Evolutionary conservation across 1,284 basidiomycete genomes (phyloP), one percentile per base, ranked within the genome.

Genomic region (Farysia itapuensis): DNA sequence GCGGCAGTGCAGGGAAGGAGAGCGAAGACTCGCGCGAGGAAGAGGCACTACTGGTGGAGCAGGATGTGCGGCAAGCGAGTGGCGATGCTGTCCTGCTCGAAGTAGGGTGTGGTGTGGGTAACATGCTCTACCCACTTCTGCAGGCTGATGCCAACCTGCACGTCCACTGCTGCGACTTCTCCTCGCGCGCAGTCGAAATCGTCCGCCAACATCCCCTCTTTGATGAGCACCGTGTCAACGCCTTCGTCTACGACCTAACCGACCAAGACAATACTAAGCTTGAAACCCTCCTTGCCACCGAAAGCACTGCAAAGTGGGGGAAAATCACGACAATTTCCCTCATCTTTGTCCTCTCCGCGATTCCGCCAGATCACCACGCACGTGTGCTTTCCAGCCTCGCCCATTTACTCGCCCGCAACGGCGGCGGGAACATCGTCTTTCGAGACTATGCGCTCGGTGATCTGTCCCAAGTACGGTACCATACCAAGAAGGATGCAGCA

Each of bases 391-490:
- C 22, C 18, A 26, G 28, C 14, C 44, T 61, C 7, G 38, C 35
- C 25, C 13, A 15, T 5, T 30, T 61, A 2, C 2, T 4, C 2
- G 25, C 31, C 33, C 38, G 36, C 0, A 15, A 36, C 2, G 16
- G 36, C 1, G 59, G 59, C 12, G 53, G 58, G 0, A 47, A 64
- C 4, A 48, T 79, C 3, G 39, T 77, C 13, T 72, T 79, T 32
- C 48, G 78, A 12, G 78, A 79, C 60, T 79, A 78, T 44, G 76
- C 75, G 0, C 60, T 66, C 6, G 70, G 72, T 31, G 78, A 79
- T 34, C 58, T 75, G 6, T 70, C 74, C 0, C 77, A 79, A 42
- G 40, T 77, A 0, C 67, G 77, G 2, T 79, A 77, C 47, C 76
- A 78, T 41, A 72, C 68, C 9, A 65, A 64, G 26, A 59, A 59